These are phyloP conservation scores for Panicum hallii DNA, from an alignment of 202 grass and related monocot genomes.

Conservation along the genomic window DNA sequence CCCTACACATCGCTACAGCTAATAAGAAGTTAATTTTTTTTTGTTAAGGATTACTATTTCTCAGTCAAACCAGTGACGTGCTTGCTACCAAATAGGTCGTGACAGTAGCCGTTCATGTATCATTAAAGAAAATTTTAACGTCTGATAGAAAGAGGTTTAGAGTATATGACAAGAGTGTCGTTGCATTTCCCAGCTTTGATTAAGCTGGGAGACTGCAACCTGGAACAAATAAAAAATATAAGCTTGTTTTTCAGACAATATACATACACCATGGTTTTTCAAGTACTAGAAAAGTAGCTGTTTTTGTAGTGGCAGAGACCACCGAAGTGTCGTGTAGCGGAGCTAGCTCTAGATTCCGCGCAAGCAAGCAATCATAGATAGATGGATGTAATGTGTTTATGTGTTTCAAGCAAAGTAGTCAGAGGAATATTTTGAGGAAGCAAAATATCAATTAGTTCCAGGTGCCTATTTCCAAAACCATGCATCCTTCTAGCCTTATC, in stretches of 20 bases:
- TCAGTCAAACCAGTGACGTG: not conserved
- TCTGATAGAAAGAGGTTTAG: not conserved
- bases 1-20: not conserved
- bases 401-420: constrained; percentile 36
- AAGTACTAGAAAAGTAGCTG: not conserved
- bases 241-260: not conserved
- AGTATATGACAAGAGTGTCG: not conserved
- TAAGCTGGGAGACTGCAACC: not conserved
- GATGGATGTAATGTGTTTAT: constrained; percentile 10
- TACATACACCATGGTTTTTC: not conserved
- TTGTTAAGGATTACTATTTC: not conserved
- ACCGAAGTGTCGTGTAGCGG: constrained; percentile 33
- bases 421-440: constrained; percentile 16
- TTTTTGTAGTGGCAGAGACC: constrained; percentile 40
- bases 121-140: not conserved
- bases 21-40: not conserved
- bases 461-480: not conserved
- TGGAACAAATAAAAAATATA: not conserved
- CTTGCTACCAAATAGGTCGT: not conserved
- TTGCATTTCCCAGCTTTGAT: constrained; percentile 4
- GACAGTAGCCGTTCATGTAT: not conserved
- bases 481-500: not conserved
- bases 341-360: constrained; percentile 44
- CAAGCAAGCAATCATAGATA: constrained; percentile 35
- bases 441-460: constrained; percentile 1